Conservation (phyloP, 2,329 filamentous ascomycete genomes). For the Clarireedia paspali region DNA sequence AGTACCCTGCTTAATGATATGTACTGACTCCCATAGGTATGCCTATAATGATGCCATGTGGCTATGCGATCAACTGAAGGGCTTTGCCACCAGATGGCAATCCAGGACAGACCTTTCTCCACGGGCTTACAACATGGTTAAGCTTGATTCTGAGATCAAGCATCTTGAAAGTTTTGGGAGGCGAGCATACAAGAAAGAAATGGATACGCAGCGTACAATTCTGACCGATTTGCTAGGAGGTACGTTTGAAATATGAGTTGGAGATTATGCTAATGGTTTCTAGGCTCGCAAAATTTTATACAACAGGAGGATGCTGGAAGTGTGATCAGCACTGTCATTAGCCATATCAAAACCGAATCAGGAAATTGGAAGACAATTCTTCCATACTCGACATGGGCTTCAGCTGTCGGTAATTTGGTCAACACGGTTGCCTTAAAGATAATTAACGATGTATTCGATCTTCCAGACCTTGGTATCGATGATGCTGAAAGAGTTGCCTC, state of each 20-base stretch:
- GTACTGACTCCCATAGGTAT: constrained; percentile 36
- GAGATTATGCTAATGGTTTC: constrained; percentile 3
- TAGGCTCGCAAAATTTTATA: constrained; percentile 49
- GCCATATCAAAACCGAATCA: constrained; percentile 46
- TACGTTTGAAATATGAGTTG: constrained; percentile 16
- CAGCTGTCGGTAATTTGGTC: constrained; percentile 52
- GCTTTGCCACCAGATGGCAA: constrained; percentile 45
- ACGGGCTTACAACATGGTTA: constrained; percentile 46
- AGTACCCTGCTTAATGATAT: neutral
- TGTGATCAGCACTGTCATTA: constrained; percentile 45
- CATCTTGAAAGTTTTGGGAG: constrained; percentile 52
- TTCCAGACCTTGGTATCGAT: constrained; percentile 53
- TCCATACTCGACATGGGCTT: constrained; percentile 53
- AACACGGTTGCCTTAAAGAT: constrained; percentile 53
- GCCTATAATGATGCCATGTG: constrained; percentile 62
- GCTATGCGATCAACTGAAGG: constrained; percentile 48
- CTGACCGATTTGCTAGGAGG: constrained; percentile 54
- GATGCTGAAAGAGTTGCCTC: constrained; percentile 55
- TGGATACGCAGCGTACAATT: constrained; percentile 52
- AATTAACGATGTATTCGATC: constrained; percentile 54
- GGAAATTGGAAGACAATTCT: constrained; percentile 51
- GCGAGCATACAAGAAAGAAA: constrained; percentile 53
- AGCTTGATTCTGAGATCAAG: constrained; percentile 52
- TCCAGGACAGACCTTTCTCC: constrained; percentile 42
- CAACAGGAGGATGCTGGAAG: constrained; percentile 46